Conservation (phyloP, 225 moss, liverwort and hornwort species). For the Sphagnum tenellum region DNA sequence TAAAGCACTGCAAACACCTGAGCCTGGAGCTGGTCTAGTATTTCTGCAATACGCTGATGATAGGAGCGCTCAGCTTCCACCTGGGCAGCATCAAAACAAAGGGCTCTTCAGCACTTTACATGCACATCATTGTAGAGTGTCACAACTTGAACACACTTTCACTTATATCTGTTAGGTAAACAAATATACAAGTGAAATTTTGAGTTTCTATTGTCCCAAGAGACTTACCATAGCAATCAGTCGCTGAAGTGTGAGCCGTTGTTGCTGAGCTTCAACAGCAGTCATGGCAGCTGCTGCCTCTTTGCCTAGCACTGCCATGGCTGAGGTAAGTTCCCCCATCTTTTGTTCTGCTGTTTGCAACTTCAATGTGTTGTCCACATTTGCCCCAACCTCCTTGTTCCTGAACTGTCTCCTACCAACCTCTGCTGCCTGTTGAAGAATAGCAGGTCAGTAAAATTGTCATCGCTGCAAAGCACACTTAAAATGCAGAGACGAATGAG, state of each 20-base stretch:
- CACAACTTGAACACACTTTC: no score
- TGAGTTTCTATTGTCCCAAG: no score
- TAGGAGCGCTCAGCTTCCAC: slow-evolving; percentile 51
- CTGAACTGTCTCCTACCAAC: slow-evolving; percentile 77
- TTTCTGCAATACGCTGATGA: slow-evolving; percentile 36
- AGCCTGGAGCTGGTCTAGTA: slow-evolving; percentile 44
- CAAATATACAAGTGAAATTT: no score
- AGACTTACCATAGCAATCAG: slow-evolving; percentile 65
- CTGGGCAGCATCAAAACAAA: slow-evolving; percentile 8
- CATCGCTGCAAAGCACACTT: no score
- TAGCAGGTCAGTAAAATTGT: slow-evolving; percentile 31
- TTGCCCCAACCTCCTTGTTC: slow-evolving; percentile 69
- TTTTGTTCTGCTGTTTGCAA: slow-evolving; percentile 85
- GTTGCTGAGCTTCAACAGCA: slow-evolving; percentile 93
- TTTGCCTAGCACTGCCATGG: slow-evolving; percentile 92
- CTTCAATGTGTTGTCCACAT: slow-evolving; percentile 65
- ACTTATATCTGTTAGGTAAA: no score
- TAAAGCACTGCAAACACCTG: slow-evolving; percentile 32
- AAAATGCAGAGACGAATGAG: no score
- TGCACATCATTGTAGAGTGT: no score
- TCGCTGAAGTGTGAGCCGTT: slow-evolving; percentile 82
- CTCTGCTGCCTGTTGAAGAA: slow-evolving; percentile 80
- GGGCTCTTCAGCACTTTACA: not conserved
- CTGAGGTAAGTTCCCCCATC: slow-evolving; percentile 79
- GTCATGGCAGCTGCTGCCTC: slow-evolving; percentile 97